phyloP scores from a whole-genome alignment of 2,329 filamentous ascomycete species.

The Ophiocordyceps camponoti-leonardi region DNA sequence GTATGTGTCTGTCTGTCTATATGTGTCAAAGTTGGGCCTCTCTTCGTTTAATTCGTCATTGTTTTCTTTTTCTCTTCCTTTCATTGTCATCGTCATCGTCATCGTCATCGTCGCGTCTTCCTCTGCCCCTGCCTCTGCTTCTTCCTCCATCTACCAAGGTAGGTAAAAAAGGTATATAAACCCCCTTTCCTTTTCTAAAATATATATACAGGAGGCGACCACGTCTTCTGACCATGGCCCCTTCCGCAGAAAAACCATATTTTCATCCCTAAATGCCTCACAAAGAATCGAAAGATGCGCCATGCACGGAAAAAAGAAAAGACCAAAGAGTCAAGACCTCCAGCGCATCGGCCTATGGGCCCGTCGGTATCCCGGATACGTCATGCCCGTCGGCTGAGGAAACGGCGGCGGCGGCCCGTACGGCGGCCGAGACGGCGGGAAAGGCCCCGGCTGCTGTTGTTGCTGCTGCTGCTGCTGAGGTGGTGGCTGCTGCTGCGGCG shows the following conservation, averaged over 20 bases:
- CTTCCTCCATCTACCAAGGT: no score
- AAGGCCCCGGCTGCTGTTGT: neutral
- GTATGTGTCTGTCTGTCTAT: no score
- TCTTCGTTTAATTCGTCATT: no score
- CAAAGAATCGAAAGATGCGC: neutral
- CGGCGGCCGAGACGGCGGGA: neutral
- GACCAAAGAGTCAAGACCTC: no score
- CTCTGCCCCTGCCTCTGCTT: neutral
- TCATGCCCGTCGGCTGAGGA: neutral
- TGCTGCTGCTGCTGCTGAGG: neutral
- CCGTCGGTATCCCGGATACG: neutral
- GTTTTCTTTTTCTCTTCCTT: no score
- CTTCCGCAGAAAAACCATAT: neutral
- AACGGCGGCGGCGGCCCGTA: neutral
- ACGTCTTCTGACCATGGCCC: no score
- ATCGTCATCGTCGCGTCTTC: no score
- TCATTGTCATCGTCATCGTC: neutral
- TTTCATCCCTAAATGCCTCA: neutral
- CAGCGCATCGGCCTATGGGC: neutral
- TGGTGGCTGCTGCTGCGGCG: no score
- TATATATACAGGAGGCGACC: neutral
- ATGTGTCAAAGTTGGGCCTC: no score
- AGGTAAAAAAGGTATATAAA: no score
- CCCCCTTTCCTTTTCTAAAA: no score
- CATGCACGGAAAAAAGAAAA: no score